Conservation (phyloP, 2,329 filamentous ascomycete genomes). For the Aspergillus sp. region DNA sequence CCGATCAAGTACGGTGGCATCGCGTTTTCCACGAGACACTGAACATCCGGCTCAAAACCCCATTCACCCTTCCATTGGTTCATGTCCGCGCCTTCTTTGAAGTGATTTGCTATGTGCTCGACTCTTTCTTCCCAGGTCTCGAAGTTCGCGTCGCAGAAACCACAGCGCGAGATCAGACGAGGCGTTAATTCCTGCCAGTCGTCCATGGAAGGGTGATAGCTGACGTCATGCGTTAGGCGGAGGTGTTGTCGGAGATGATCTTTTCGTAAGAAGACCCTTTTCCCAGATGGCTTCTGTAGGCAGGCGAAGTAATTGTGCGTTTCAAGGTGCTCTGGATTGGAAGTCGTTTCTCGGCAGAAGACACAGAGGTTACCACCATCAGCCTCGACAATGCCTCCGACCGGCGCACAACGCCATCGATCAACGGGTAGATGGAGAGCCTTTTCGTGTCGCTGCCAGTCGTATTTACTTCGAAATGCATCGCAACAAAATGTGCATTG, state of each 20-base stretch:
- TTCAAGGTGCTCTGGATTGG: slow-evolving; percentile 53
- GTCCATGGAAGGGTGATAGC: slow-evolving; percentile 52
- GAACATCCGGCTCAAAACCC: slow-evolving; percentile 36
- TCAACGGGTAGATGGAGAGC: neutral
- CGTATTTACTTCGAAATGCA: neutral
- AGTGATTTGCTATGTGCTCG: slow-evolving; percentile 37
- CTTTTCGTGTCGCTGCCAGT: neutral
- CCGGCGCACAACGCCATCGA: neutral
- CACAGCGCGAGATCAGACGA: slow-evolving; percentile 46
- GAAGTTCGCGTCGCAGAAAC: slow-evolving; percentile 33
- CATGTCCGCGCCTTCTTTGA: slow-evolving; percentile 34
- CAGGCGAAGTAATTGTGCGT: slow-evolving; percentile 56
- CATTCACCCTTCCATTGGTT: slow-evolving; percentile 36
- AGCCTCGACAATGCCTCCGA: neutral
- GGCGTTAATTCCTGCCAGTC: slow-evolving; percentile 53
- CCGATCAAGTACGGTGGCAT: slow-evolving; percentile 35
- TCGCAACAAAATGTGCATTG: neutral
- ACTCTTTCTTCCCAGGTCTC: slow-evolving; percentile 35
- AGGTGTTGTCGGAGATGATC: slow-evolving; percentile 59
- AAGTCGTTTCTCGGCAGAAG: slow-evolving; percentile 53
- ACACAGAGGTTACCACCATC: slow-evolving; percentile 38
- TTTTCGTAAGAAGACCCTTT: slow-evolving; percentile 58
- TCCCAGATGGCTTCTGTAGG: slow-evolving; percentile 55
- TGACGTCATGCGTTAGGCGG: slow-evolving; percentile 54
- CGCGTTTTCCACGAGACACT: slow-evolving; percentile 29